Evolutionary conservation across 495 filamentous ascomycete genomes (phyloP), one percentile per base, ranked within the genome.

Genomic region (Penicillium antarcticum): DNA sequence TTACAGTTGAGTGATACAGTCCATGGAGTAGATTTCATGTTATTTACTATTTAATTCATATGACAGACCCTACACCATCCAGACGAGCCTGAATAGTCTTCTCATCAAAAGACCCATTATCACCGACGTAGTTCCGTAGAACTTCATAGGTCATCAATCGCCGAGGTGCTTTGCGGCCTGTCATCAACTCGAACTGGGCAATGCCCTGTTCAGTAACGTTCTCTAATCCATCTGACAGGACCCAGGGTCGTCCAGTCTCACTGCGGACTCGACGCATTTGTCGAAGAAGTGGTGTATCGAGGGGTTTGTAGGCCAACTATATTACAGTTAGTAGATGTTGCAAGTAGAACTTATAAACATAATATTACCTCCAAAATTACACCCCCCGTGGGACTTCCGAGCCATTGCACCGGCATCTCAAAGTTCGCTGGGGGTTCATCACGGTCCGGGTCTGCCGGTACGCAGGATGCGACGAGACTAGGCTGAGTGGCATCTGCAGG

Each of bases 181-280:
- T 89, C 75, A 92, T 88, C 39, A 92, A 67, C 65, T 92, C 88
- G 61, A 91, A 92, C 39, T 89, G 87, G 21, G 89, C 87, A 65
- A 88, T 89, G 2, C 86, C 89, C 72, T 90, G 88, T 63, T 94
- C 89, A 1, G 81, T 80, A 1, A 94, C 77, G 24, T 92, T 81
- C 60, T 91, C 89, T 9, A 92, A 68, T 5, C 88, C 88, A 58
- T 92, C 87, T n/a, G 91, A 81, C 29, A 87, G 76, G 4, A 88
- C 83, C 87, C 87, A 94, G 1, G 82, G 80, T 16, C 77, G 80
- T 10, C 79, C 78, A 0, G 82, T 82, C 49, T 80, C 76, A 42
- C 77, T 79, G 17, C 83, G 73, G 24, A 87, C 64, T 29, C 66
- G 67, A 13, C 78, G 73, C 58, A 87, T 80, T 55, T 92, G 88